Evolutionary conservation across 2,329 filamentous ascomycete species (phyloP).

Genomic region (Clarireedia monteithiana): DNA sequence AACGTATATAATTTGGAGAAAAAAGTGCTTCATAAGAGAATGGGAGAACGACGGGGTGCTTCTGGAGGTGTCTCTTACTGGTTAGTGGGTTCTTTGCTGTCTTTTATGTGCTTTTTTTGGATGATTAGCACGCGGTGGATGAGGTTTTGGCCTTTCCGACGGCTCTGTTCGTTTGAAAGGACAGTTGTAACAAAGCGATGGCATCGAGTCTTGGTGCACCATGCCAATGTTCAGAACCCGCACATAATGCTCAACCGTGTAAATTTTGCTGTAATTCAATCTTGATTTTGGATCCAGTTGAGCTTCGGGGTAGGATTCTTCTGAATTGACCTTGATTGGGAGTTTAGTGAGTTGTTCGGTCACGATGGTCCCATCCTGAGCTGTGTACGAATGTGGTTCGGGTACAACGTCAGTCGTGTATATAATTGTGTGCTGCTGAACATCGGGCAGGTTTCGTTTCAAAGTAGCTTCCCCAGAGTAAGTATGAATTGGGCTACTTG

Average conservation of each 20-base stretch:
- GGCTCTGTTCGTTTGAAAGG: not conserved
- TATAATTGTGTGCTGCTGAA: not conserved
- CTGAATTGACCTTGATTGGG: slow-evolving; percentile 15
- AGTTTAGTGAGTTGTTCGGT: slow-evolving; percentile 15
- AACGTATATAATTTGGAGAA: no score
- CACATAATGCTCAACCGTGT: slow-evolving; percentile 21
- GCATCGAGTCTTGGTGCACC: not conserved
- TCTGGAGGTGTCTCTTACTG: no score
- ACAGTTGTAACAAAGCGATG: not conserved
- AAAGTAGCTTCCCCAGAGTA: slow-evolving; percentile 19
- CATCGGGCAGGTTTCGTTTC: slow-evolving; percentile 14
- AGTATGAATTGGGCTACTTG: slow-evolving; percentile 18
- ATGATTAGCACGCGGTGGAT: not conserved
- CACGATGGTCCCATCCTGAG: not conserved
- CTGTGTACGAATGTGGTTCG: not conserved
- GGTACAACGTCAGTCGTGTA: not conserved
- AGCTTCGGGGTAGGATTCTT: not conserved
- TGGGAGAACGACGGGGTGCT: no score
- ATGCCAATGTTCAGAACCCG: slow-evolving; percentile 16
- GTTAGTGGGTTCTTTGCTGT: no score
- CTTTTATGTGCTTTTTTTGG: no score
- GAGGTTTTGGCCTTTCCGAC: not conserved
- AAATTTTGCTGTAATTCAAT: slow-evolving; percentile 22
- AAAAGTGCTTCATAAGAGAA: no score
- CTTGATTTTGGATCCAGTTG: slow-evolving; percentile 6